Evolutionary conservation across 257 asterid genomes (phyloP).

Genomic region (Pogostemon cablin): DNA sequence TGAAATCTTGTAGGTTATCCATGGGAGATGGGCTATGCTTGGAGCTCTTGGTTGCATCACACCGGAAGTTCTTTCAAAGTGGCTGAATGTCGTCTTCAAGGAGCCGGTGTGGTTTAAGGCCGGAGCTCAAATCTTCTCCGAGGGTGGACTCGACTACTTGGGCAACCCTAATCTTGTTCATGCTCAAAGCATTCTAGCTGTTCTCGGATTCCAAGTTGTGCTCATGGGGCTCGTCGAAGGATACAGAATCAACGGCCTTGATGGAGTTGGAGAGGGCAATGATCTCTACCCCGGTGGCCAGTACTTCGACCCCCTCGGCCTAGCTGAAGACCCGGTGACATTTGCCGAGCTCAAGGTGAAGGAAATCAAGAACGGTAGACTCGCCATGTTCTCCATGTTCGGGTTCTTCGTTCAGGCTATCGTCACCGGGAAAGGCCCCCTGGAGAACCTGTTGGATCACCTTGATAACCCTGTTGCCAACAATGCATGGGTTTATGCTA

Average conservation of each 20-base stretch:
- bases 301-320: conserved; percentile 79
- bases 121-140: conserved; percentile 75
- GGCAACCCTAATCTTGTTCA: conserved; percentile 83
- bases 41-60: conserved; percentile 82
- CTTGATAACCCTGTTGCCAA: conserved; percentile 86
- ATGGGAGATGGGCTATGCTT: conserved; percentile 81
- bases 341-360: conserved; percentile 81
- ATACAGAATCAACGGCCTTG: conserved; percentile 70
- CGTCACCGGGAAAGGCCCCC: conserved; percentile 66
- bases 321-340: conserved; percentile 69
- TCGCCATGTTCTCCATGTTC: conserved; percentile 87
- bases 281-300: conserved; percentile 87
- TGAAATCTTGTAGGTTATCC: conserved; percentile 55
- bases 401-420: conserved; percentile 75
- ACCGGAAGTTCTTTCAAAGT: conserved; percentile 70
- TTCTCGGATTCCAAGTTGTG: conserved; percentile 76
- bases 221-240: conserved; percentile 88
- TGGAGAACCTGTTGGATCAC: conserved; percentile 74
- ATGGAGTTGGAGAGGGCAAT: conserved; percentile 84
- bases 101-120: conserved; percentile 93
- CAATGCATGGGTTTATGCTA: conserved; percentile 84
- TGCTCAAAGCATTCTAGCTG: conserved; percentile 84
- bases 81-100: conserved; percentile 60
- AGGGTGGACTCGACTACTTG: conserved; percentile 76
- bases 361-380: conserved; percentile 79